Evolutionary conservation across 192 early-diverging fungal species (phyloP), one percentile per base, ranked within the genome.

Genomic region (Diversispora eburnea): DNA sequence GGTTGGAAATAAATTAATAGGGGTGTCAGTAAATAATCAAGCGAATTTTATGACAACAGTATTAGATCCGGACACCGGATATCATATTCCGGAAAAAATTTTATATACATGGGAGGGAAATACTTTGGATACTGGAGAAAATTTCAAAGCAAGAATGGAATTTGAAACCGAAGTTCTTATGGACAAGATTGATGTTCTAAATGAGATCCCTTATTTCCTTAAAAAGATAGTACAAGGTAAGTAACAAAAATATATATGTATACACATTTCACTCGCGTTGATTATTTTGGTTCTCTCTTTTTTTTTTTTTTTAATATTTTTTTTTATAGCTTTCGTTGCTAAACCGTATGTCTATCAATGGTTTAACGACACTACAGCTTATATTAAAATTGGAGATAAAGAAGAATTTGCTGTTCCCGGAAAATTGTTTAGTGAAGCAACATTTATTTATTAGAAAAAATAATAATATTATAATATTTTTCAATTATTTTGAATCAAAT

Each of bases 311-410:
- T 42, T 41, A 15, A 41, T 42, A 10, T 22, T 55, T 17, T 12
- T 60, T 43, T 17, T 57, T 12, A 70, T 74, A 25, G 91, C 94
- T 0, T 89, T 96, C 73, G 90, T 98, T 42, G 95, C 94, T 20
- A 92, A 93, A 71, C 96, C 96, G 46, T 97, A 90, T 73, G 86
- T 95, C 45, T 98, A 96, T 79, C 94, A 98, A 79, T 96, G 95
- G 90, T 88, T 91, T 65, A 90, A 95, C 65, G 87, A 89, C 45
- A 89, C 88, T 3, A 82, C 80, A 8, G 90, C 90, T 49, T 84
- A 87, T 56, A 82, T 98, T 22, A 87, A 81, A 12, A 73, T 98
- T 63, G 95, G 89, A n/a, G 87, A 89, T n/a, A 85, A 89, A 49
- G 80, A 81, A 49, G 81, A 84, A 65, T 77, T 78, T 43, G 42